Base-by-base conservation (phyloP, 192 early-diverging fungal genomes). In the Umbelopsis sp. region DNA sequence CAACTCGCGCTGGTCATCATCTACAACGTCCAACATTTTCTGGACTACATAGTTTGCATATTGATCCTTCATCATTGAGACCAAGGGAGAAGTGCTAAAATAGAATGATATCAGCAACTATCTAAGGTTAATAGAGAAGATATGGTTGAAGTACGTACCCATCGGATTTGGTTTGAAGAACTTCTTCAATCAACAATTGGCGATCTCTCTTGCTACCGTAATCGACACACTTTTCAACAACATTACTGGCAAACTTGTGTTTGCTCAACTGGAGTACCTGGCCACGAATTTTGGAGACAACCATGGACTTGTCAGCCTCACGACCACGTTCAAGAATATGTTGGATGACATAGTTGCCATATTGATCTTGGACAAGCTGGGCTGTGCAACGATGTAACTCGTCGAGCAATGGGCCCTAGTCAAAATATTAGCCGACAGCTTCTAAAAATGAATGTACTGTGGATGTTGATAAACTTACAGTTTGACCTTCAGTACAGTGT, bases 11-110 rank as follows among this genome's bases (percentile, higher is more conserved):
- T 97, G 94, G n/a, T 91, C 87, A 16, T 90, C 95, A 72, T 95
- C 93, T 10, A 97, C 95, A 44, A 98, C 96, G 81, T 99, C 97
- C 56, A 99, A 84, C 95, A 99, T 96, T 81, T 99, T 99, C 79
- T 99, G 97, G 45, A 99, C 94, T 32, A 99, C 97, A 81, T 99
- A 99, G 77, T 99, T 99, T 51, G 97, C 97, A 76, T 96, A 99
- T 82, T 99, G 97, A 84, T 99, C 97, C 84, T 98, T 98, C 97
- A 99, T 99, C 96, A 99, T 97, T n/a, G 88, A 82, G 56, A 95
- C 87, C 74, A 99, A 80, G 14, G 93, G 89, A 12, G 87, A 89
- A 7, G 94, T 94, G 54, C 93, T 92, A 72, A 44, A 53, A 71
- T n/a, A n/a, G n/a, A 53, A 5, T 45, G 59, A 14, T 12, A 65